Evolutionary conservation across 768 basidiomycete genomes (phyloP), one percentile per base, ranked within the genome.

Genomic region (Exidia glandulosa): DNA sequence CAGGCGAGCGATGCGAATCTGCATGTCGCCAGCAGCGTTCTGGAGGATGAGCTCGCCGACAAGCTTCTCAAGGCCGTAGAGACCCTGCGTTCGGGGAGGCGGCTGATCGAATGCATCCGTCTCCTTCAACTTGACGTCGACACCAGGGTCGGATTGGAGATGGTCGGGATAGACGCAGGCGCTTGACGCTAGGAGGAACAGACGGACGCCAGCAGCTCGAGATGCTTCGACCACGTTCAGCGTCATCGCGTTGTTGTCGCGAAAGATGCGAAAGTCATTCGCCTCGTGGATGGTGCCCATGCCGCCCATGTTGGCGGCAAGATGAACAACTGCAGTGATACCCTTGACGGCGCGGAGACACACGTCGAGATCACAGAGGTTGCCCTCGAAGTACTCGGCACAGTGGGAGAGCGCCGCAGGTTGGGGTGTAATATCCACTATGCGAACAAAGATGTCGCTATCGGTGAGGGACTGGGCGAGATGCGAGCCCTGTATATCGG

Each of bases 231-330:
- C 64, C 33, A 84, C 57, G 58, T 81, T 79, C 10, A 72, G 54
- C 1, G 79, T 81, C 75, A 84, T 83, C 4, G 60, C 36, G 27
- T 79, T 73, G 60, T 85, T 84, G 29, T 77, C 71, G 5, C 64
- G 59, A 62, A 83, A 85, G 30, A 83, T 80, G 19, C 61, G 60
- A 47, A 76, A 70, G 55, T 81, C 78, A 65, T 84, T 84, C 0
- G 65, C 69, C 3, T 69, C 64, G 62, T 84, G 82, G 52, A 84
- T 85, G 0, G 76, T 76, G 2, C 83, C 83, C 84, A 85, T 85
- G 0, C 83, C 83, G 3, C 82, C 83, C 82, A 82, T 83, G 25
- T 73, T 79, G 2, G 82, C 83, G 12, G 83, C 81, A 62, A 84
- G 79, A 66, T 85, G 83, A 23, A 83, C 69, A 29, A 85, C 74